Base-by-base conservation (phyloP, 2,329 filamentous ascomycete species). In the Eutypa lata region DNA sequence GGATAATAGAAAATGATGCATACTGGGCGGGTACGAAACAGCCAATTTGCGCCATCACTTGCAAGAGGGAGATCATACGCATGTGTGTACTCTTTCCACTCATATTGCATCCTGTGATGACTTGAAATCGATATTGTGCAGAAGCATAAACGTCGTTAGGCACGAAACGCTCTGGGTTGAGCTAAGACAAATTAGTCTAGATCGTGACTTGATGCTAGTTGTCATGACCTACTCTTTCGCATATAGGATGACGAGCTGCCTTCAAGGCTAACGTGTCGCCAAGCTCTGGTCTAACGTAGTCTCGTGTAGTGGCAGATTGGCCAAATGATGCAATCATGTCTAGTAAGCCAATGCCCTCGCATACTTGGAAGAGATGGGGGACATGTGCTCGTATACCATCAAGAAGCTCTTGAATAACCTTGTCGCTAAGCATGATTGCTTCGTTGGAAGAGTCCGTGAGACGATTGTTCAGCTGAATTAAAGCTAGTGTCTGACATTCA, bases 71-170 rank as follows among this genome's bases (percentile, higher is more conserved):
- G 22, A 96, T 78, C 2, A 89, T 87, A 48, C 91, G 85, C 57
- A 97, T 96, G 65, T 97, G 97, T 0, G 92, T 99, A 58, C 89
- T 96, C 69, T 97, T 99, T 1, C 92, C 94, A 61, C 91, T 96
- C 94, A 99, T 99, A 63, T 99, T 99, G 68, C 90, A 95, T 3
- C 94, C 93, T 0, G 93, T 97, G 57, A 99, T 87, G 56, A 97
- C 88, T 59, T 97, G 92, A 63, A 97, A 96, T 1, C 92, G 84
- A 35, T 86, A 85, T 55, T 93, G 86, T 33, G 88, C 80, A 0
- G 87, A 89, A 2, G 90, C 88, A 63, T 92, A 97, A 26, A 92
- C 89, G 64, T 97, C 92, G 58, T 97, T 97, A 0, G 94, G 89
- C 3, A 97, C 77, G 65, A 89, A 96, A 21, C 82, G 84, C 45